Percentiles rank a stretch among this genome's conserved stretches.
phyloP scores from a whole-genome alignment of 2,329 filamentous ascomycete genomes.

The Monilinia polystroma region DNA sequence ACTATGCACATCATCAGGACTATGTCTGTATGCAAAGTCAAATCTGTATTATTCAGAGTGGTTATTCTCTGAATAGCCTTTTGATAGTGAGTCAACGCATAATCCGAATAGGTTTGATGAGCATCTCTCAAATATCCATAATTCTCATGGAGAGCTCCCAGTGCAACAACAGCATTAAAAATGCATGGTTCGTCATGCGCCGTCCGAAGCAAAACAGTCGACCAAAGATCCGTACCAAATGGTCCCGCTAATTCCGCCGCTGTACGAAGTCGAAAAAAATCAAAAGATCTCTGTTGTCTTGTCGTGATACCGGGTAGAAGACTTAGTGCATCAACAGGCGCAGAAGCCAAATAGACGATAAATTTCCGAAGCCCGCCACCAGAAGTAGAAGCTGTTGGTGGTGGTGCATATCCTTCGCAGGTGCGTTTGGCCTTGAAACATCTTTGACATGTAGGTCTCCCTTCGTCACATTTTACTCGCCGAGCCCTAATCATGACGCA shows the following conservation, averaged over 20 bases:
- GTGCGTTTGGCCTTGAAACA: conserved; percentile 28
- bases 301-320: conserved; percentile 22
- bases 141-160: conserved; percentile 27
- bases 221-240: conserved; percentile 29
- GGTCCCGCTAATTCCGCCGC: conserved; percentile 17
- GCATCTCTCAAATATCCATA: background rate
- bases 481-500: conserved; percentile 23
- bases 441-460: conserved; percentile 28
- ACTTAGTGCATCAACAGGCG: conserved; percentile 3
- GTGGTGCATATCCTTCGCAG: conserved; percentile 32
- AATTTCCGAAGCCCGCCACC: background rate
- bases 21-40: conserved; percentile 5
- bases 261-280: conserved; percentile 27
- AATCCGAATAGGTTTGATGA: background rate
- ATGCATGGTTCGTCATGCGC: conserved; percentile 28
- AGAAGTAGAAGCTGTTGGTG: too few relatives aligned
- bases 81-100: conserved; percentile 14
- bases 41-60: background rate
- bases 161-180: conserved; percentile 28
- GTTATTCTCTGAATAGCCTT: conserved; percentile 16
- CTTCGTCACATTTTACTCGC: conserved; percentile 34
- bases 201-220: conserved; percentile 26
- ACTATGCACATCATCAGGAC: conserved; percentile 16
- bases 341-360: conserved; percentile 5
- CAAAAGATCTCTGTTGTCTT: conserved; percentile 25